Evolutionary conservation across 139 green algal species (phyloP).

Genomic region (Picochlorum costavermella): DNA sequence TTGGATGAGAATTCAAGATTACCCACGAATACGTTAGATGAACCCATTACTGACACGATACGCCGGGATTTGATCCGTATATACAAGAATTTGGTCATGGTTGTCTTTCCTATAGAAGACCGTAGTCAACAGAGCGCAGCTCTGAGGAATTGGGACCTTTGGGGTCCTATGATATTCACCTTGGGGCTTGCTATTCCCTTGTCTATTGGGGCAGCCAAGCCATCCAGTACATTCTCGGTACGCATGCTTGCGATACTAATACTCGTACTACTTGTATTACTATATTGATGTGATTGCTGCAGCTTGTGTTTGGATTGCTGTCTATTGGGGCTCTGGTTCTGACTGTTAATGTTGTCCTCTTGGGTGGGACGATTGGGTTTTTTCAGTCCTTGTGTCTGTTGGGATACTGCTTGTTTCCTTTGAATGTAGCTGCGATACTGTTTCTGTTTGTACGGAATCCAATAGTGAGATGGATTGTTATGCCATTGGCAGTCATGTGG

Average conservation of each 20-base stretch:
- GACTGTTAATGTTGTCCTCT: conserved; percentile 91
- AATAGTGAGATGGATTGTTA: conserved; percentile 29
- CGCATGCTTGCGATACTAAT: conserved; percentile 8
- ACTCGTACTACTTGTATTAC: conserved; percentile 2
- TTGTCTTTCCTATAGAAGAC: conserved; percentile 76
- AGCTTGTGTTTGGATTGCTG: conserved; percentile 87
- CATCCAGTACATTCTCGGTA: conserved; percentile 69
- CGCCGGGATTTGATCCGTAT: conserved; percentile 84
- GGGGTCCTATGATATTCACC: conserved; percentile 92
- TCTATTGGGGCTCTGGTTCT: conserved; percentile 82
- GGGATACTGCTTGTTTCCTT: conserved; percentile 98
- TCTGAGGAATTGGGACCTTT: conserved; percentile 96
- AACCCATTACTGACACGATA: conserved; percentile 80
- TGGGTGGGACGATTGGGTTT: conserved; percentile 95
- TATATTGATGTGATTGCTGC: conserved; percentile 14
- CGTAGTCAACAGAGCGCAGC: conserved; percentile 55
- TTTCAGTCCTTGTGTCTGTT: conserved; percentile 92
- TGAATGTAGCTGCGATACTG: conserved; percentile 72
- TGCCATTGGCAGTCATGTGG: conserved; percentile 64
- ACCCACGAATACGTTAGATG: conserved; percentile 78
- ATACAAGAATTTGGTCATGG: conserved; percentile 64
- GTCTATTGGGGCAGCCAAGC: conserved; percentile 48
- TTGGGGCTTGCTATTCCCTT: conserved; percentile 65
- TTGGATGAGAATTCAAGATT: conserved; percentile 5
- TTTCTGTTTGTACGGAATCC: conserved; percentile 35